Conservation (phyloP, 805 yeast genomes). For the Cyberlindnera misumaiensis region DNA sequence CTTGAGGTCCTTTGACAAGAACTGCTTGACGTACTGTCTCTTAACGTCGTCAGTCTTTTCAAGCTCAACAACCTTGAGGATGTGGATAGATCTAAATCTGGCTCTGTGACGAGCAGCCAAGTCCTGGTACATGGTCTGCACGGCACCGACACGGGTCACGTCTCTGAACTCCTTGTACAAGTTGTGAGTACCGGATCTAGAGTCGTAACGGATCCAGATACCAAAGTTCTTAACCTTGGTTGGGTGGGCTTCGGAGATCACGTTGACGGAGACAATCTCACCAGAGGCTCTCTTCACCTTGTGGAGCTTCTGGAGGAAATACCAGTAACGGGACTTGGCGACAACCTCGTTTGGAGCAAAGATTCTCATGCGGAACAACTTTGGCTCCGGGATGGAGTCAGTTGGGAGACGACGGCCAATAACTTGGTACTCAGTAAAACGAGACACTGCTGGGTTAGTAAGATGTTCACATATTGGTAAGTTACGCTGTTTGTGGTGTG, state of each 20-base stretch:
- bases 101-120: slow-evolving; percentile 99
- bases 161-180: slow-evolving; percentile 99
- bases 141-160: slow-evolving; percentile 98
- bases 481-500: background rate
- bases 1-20: slow-evolving; percentile 88
- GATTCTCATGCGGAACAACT: slow-evolving; percentile 99
- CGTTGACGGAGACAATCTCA: slow-evolving; percentile 93
- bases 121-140: slow-evolving; percentile 97
- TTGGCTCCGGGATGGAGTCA: slow-evolving; percentile 98
- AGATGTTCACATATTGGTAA: background rate
- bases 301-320: slow-evolving; percentile 98
- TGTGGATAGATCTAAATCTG: slow-evolving; percentile 99
- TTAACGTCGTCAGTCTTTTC: slow-evolving; percentile 96
- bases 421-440: slow-evolving; percentile 98
- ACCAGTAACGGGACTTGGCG: slow-evolving; percentile 99
- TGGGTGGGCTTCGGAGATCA: slow-evolving; percentile 91
- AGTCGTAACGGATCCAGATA: slow-evolving; percentile 99
- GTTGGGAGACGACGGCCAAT: slow-evolving; percentile 99
- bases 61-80: slow-evolving; percentile 98
- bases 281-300: slow-evolving; percentile 99
- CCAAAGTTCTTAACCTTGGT: slow-evolving; percentile 99
- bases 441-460: slow-evolving; percentile 55
- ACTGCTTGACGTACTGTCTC: slow-evolving; percentile 99
- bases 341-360: slow-evolving; percentile 98
- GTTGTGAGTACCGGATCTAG: slow-evolving; percentile 99